These are phyloP conservation scores for Chytridium lagenaria DNA, from an alignment of 371 early-diverging fungal genomes.

Conservation along the genomic window DNA sequence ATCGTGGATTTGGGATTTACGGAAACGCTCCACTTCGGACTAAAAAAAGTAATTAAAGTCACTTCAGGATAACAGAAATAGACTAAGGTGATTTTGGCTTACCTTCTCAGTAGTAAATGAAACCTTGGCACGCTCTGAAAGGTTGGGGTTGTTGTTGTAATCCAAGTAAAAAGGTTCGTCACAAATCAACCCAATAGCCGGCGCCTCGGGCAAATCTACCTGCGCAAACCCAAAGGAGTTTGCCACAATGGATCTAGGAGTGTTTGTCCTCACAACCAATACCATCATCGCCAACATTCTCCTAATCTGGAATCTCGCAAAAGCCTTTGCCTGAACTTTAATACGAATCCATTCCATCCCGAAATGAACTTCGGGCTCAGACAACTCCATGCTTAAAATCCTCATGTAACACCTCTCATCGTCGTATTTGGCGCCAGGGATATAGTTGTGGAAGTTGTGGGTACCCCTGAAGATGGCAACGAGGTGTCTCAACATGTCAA, in stretches of 20 bases:
- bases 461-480: slow-evolving; percentile 48
- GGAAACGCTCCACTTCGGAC: slow-evolving; percentile 29
- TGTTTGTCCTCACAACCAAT: slow-evolving; percentile 54
- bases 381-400: slow-evolving; percentile 49
- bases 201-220: slow-evolving; percentile 55
- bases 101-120: slow-evolving; percentile 42
- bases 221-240: slow-evolving; percentile 53
- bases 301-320: slow-evolving; percentile 55
- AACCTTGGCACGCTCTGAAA: slow-evolving; percentile 44
- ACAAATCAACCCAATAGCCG: slow-evolving; percentile 43
- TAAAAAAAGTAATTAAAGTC: neutral
- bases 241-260: slow-evolving; percentile 50
- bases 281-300: slow-evolving; percentile 53
- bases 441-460: slow-evolving; percentile 61
- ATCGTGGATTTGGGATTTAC: slow-evolving; percentile 45
- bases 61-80: neutral
- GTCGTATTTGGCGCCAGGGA: slow-evolving; percentile 49
- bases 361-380: slow-evolving; percentile 44
- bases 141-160: slow-evolving; percentile 27
- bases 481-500: slow-evolving; percentile 45
- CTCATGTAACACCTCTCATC: slow-evolving; percentile 47
- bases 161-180: slow-evolving; percentile 38
- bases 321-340: slow-evolving; percentile 48
- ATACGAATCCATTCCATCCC: slow-evolving; percentile 59
- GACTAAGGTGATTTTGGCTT: neutral